These are phyloP conservation scores for Auriscalpium orientale DNA, from an alignment of 768 basidiomycete genomes.

Conservation along the genomic window DNA sequence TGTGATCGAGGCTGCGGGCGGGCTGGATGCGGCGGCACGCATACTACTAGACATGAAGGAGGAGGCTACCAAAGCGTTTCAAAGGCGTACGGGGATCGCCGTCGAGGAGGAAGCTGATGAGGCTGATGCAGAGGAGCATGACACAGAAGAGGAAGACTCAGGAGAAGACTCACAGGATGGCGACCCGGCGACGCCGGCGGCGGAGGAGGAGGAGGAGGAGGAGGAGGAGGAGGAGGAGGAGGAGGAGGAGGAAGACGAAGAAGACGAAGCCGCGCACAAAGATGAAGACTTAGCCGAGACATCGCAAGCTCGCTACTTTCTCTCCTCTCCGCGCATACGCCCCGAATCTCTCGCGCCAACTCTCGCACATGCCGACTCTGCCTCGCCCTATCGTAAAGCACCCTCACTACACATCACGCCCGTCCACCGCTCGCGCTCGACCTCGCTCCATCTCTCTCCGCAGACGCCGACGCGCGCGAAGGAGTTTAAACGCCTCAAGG, in stretches of 20 bases:
- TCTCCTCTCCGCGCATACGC: background rate
- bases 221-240: constrained; percentile 4
- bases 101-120: background rate
- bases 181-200: background rate
- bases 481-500: constrained; percentile 7
- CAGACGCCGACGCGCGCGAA: constrained; percentile 18
- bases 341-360: background rate
- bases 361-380: background rate
- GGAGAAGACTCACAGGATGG: background rate
- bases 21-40: constrained; percentile 27
- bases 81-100: background rate
- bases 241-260: constrained; percentile 3
- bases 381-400: background rate
- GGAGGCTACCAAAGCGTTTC: constrained; percentile 1
- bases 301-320: constrained; percentile 2
- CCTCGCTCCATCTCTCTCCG: constrained; percentile 15
- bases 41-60: constrained; percentile 20
- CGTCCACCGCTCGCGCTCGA: background rate
- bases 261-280: background rate
- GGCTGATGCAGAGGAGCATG: background rate
- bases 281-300: background rate
- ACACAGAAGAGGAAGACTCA: background rate
- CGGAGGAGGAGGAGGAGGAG: constrained; percentile 7
- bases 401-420: constrained; percentile 4
- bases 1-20: constrained; percentile 28